Conservation (phyloP, 2,329 filamentous ascomycete species). For the Aspergillus persii region DNA sequence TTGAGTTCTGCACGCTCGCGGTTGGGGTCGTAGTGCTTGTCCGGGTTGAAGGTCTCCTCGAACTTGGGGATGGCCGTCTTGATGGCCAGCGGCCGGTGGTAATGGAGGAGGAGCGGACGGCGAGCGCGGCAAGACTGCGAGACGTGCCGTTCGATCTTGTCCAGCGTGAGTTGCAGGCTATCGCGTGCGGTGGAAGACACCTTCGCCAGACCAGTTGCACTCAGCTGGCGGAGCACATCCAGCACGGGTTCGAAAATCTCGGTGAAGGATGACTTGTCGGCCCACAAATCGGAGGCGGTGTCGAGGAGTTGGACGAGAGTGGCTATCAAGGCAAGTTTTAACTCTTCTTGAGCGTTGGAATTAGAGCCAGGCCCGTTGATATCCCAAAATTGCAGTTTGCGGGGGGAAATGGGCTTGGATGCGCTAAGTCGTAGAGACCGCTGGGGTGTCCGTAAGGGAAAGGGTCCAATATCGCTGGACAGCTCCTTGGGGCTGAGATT, state of each 20-base stretch:
- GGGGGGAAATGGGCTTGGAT: constrained; percentile 35
- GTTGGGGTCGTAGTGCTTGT: constrained; percentile 96
- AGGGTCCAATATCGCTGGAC: constrained; percentile 51
- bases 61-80: constrained; percentile 89
- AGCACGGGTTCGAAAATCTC: constrained; percentile 73
- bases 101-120: constrained; percentile 79
- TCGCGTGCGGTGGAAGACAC: constrained; percentile 43
- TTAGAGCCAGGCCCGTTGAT: constrained; percentile 33
- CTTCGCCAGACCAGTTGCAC: constrained; percentile 52
- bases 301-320: constrained; percentile 66
- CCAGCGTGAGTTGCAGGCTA: constrained; percentile 29
- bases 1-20: constrained; percentile 80
- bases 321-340: constrained; percentile 60
- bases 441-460: constrained; percentile 61
- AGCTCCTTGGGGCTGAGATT: constrained; percentile 60
- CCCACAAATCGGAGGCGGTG: constrained; percentile 70
- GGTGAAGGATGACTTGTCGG: constrained; percentile 67
- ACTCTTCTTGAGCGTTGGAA: constrained; percentile 31
- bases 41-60: constrained; percentile 90
- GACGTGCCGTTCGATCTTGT: constrained; percentile 45
- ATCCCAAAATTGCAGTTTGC: constrained; percentile 61
- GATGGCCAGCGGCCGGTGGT: constrained; percentile 85
- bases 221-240: constrained; percentile 61
- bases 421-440: constrained; percentile 50
- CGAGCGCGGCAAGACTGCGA: constrained; percentile 64